Percentiles rank a stretch among this genome's conserved stretches.
These are phyloP conservation scores for Medicago lupulina DNA, from an alignment of 306 rosid genomes.

Conservation along the genomic window DNA sequence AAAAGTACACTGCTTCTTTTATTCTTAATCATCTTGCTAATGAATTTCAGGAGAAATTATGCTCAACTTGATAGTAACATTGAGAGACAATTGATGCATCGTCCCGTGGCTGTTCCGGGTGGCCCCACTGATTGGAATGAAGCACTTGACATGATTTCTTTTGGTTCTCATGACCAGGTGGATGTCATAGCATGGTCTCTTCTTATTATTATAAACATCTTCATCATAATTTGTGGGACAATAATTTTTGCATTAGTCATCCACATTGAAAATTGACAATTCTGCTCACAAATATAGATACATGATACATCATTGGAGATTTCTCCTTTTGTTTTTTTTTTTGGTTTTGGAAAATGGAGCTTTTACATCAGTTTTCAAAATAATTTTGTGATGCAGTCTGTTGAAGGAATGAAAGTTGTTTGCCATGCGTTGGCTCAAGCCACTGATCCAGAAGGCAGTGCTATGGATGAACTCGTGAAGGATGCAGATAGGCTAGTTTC, in stretches of 20 bases:
- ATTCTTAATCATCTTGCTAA: conserved; percentile 25
- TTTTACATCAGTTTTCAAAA: conserved; percentile 35
- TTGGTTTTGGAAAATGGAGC: background rate
- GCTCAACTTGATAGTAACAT: conserved; percentile 68
- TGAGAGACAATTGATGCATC: conserved; percentile 72
- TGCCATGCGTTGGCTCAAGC: conserved; percentile 97
- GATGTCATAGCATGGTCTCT: background rate
- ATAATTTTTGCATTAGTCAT: background rate
- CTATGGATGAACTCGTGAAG: conserved; percentile 83
- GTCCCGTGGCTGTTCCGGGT: conserved; percentile 55
- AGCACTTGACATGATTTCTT: conserved; percentile 90
- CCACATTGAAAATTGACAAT: background rate
- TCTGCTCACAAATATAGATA: background rate
- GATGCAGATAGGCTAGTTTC: conserved; percentile 95
- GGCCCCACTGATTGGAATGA: conserved; percentile 99
- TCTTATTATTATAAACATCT: background rate
- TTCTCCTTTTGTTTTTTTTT: background rate
- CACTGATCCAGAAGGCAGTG: conserved; percentile 87
- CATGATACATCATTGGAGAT: background rate
- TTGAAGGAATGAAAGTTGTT: conserved; percentile 98
- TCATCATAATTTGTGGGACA: background rate
- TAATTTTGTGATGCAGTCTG: conserved; percentile 70
- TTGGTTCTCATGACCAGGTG: conserved; percentile 96
- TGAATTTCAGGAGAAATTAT: conserved; percentile 59
- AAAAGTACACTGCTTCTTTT: background rate